These are phyloP conservation scores for Globisporangium nagaii DNA, from an alignment of 352 stramenopile species.

Conservation along the genomic window DNA sequence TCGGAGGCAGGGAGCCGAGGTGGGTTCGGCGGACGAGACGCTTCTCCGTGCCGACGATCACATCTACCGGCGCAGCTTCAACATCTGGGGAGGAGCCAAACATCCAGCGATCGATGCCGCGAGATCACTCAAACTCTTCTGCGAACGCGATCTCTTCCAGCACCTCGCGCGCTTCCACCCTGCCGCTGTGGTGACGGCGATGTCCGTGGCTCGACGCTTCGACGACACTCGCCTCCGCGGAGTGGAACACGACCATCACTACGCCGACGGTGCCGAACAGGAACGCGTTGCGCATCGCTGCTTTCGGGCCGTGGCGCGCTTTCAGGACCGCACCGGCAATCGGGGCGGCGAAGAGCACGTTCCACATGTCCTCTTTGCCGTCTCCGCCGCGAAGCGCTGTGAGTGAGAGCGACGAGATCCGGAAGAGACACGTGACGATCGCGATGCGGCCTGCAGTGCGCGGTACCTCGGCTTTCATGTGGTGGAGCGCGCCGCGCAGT, in stretches of 20 bases:
- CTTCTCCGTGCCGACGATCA: too few relatives aligned
- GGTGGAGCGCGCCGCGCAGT: slow-evolving; percentile 23
- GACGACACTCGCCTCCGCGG: slow-evolving; percentile 21
- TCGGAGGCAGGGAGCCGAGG: too few relatives aligned
- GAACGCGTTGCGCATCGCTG: slow-evolving; percentile 21
- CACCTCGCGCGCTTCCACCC: slow-evolving; percentile 24
- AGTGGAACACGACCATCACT: slow-evolving; percentile 34
- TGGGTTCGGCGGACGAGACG: too few relatives aligned
- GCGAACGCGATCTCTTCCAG: slow-evolving; percentile 43
- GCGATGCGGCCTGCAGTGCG: slow-evolving; percentile 33
- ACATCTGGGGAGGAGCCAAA: too few relatives aligned
- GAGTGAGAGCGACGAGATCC: slow-evolving; percentile 16
- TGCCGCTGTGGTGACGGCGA: too few relatives aligned
- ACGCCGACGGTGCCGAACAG: slow-evolving; percentile 30
- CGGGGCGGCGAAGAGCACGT: slow-evolving; percentile 28
- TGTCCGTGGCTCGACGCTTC: too few relatives aligned
- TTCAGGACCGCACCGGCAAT: slow-evolving; percentile 25
- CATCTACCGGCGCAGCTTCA: too few relatives aligned
- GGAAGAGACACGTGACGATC: slow-evolving; percentile 33
- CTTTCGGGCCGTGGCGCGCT: slow-evolving; percentile 17
- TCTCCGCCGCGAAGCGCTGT: slow-evolving; percentile 12
- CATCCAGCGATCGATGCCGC: too few relatives aligned
- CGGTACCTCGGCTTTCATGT: slow-evolving; percentile 26
- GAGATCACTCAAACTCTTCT: slow-evolving; percentile 32
- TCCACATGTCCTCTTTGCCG: slow-evolving; percentile 26